These are phyloP conservation scores for Curvularia hawaiiensis DNA, from an alignment of 2,329 filamentous ascomycete species.

Conservation along the genomic window DNA sequence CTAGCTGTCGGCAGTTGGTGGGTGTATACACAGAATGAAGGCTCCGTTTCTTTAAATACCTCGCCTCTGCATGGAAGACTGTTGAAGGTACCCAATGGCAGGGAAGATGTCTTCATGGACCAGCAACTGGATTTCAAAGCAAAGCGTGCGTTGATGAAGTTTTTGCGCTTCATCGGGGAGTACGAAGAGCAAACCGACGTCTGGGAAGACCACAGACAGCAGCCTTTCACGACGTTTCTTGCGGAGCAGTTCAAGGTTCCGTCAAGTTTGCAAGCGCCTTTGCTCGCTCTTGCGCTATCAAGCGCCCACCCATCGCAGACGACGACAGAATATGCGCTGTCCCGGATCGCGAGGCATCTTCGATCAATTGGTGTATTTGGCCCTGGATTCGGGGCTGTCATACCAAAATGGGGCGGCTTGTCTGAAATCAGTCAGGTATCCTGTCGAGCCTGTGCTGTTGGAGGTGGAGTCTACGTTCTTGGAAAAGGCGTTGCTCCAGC, in stretches of 20 bases:
- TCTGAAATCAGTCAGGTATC: conserved; percentile 90
- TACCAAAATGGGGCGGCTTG: conserved; percentile 90
- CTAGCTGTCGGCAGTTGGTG: conserved; percentile 93
- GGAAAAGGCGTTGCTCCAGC: conserved; percentile 64
- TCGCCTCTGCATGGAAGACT: conserved; percentile 48
- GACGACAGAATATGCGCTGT: conserved; percentile 71
- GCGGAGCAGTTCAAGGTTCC: conserved; percentile 61
- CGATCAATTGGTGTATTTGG: conserved; percentile 87
- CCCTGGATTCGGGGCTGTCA: conserved; percentile 83
- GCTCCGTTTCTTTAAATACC: conserved; percentile 2
- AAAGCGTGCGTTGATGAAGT: conserved; percentile 90
- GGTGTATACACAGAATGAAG: conserved; percentile 59
- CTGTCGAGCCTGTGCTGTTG: conserved; percentile 88
- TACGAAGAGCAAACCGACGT: conserved; percentile 65
- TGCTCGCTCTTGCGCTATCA: conserved; percentile 76
- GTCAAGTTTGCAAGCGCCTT: conserved; percentile 65
- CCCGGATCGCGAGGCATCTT: conserved; percentile 77
- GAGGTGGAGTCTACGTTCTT: conserved; percentile 88
- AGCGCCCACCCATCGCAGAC: conserved; percentile 61
- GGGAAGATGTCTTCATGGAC: conserved; percentile 89
- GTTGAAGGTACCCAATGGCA: conserved; percentile 79
- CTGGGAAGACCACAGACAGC: conserved; percentile 64
- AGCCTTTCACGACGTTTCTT: conserved; percentile 65
- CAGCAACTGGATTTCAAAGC: conserved; percentile 75
- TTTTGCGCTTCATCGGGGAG: conserved; percentile 83